Evolutionary conservation across 2,329 filamentous ascomycete species (phyloP).

Genomic region (Fusarium dlaminii): DNA sequence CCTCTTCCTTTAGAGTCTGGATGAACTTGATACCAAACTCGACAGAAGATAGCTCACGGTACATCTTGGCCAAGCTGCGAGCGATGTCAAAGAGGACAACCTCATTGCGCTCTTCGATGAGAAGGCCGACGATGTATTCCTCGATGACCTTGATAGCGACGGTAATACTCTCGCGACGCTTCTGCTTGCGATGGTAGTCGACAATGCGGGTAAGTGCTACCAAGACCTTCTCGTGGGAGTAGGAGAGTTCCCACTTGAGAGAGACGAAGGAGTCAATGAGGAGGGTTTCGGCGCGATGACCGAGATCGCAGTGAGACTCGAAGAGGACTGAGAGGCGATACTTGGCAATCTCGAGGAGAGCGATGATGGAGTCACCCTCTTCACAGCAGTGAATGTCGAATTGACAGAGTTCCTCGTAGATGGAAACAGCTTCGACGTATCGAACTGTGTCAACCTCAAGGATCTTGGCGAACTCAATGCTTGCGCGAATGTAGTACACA

Average conservation of each 20-base stretch:
- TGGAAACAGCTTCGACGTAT: background rate
- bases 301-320: background rate
- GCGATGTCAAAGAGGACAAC: background rate
- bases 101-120: background rate
- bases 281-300: background rate
- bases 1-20: background rate
- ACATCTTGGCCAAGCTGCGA: background rate
- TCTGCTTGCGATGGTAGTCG: constrained; percentile 4
- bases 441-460: background rate
- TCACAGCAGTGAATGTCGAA: background rate
- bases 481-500: background rate
- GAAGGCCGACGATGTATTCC: background rate
- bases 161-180: background rate
- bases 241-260: background rate
- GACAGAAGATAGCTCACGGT: background rate
- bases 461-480: background rate
- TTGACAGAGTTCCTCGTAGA: background rate
- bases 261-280: background rate
- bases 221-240: background rate
- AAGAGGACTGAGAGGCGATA: background rate
- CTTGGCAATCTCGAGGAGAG: background rate
- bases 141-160: background rate
- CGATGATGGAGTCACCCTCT: background rate
- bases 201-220: background rate
- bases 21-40: constrained; percentile 7